Evolutionary conservation across 1,139 yeast genomes (phyloP), one percentile per base, ranked within the genome.

Genomic region (Sugiyamaella grinbergsii): DNA sequence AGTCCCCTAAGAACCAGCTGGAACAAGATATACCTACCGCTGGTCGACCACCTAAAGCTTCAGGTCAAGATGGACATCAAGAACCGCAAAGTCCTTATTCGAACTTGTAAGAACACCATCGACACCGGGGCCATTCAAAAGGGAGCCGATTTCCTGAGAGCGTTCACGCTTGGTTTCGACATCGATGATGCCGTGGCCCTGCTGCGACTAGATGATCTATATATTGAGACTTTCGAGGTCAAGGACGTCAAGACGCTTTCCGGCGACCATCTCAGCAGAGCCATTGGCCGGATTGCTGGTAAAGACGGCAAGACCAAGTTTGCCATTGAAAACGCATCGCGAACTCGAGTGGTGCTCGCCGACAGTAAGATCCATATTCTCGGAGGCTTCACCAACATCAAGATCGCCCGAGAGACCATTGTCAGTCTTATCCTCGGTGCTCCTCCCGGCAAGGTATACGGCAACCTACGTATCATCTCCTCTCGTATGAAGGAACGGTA

Each of bases 201-300:
- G 55, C 77, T 93, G 62, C 83, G 98, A 71, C 77, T 93, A 65
- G 98, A 93, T 69, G 99, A 93, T 69, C 79, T 93, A 60, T 93
- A 91, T 74, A 90, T 94, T 59, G 98, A 93, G 71, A 90, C 98
- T 2, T 93, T 93, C 67, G 99, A 93, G 68, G 79, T 93, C 62
- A 93, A 94, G 71, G 99, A 93, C 71, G 98, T 93, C 54, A 94
- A 93, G 73, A 91, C 97, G 2, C 76, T 93, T 60, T 83, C 83
- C 31, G 98, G 98, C 19, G 98, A 93, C 71, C 98, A 93, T 79
- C 78, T 93, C 69, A 85, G 96, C 43, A 84, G 99, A 77, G 98
- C 99, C 16, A 93, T 93, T 68, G 99, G 98, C 63, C 90, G 99
- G 78, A 93, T 93, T 70, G 98, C 98, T 20, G 99, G 99, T 70